Conservation (phyloP, 2,329 filamentous ascomycete genomes). For the Botrytis elliptica region DNA sequence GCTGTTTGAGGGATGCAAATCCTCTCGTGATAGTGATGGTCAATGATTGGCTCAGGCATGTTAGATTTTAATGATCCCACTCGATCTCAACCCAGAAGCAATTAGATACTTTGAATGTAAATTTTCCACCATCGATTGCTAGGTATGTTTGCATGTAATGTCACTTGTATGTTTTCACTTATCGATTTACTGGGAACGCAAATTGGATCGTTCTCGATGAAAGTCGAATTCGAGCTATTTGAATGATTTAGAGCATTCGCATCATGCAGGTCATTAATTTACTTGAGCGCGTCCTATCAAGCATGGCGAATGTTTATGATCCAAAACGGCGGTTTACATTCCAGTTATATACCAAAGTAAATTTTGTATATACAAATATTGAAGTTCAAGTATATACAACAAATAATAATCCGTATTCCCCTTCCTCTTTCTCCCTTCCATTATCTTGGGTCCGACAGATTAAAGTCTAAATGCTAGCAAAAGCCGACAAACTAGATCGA, state of each 20-base stretch:
- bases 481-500: conserved; percentile 56
- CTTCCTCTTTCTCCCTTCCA: background rate
- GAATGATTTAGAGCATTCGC: background rate
- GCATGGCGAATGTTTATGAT: background rate
- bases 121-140: background rate
- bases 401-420: background rate
- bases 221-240: rapidly evolving
- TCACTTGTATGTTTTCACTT: background rate
- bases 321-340: background rate
- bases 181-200: background rate
- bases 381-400: background rate
- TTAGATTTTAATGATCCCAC: background rate
- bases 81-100: background rate
- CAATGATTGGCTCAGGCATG: background rate
- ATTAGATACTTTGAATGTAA: background rate
- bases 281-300: background rate
- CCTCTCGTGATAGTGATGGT: background rate
- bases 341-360: background rate
- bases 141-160: background rate
- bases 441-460: background rate
- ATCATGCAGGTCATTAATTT: background rate
- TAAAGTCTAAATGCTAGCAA: conserved; percentile 38
- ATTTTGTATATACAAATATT: background rate
- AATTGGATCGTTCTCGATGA: background rate
- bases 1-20: background rate